Conservation (phyloP, 352 stramenopile species). For the Ophiocytium majus region DNA sequence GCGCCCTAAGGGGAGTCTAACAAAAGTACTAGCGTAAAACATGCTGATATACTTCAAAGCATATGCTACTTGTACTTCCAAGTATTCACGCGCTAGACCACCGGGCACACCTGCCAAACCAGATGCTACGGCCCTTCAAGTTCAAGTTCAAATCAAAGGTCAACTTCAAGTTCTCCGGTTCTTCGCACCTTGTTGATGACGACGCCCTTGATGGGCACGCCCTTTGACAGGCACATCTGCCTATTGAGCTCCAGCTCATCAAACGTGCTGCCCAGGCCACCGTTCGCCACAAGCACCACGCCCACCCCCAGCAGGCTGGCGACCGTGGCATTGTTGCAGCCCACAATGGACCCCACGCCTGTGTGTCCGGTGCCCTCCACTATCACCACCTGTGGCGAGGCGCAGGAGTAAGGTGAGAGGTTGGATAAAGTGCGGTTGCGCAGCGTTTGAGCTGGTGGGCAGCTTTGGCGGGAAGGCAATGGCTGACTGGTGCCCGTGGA, state of each 20-base stretch:
- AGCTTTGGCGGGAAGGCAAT: no score
- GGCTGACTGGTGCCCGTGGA: no score
- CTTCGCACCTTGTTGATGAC: constrained; percentile 85
- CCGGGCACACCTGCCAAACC: no score
- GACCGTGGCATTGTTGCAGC: constrained; percentile 82
- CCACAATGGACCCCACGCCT: constrained; percentile 81
- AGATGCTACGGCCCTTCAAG: no score
- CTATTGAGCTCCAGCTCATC: constrained; percentile 90
- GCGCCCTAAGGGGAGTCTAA: no score
- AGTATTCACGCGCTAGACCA: no score
- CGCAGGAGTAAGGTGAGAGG: no score
- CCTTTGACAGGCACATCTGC: constrained; percentile 82
- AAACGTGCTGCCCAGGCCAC: constrained; percentile 85
- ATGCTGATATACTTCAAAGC: no score
- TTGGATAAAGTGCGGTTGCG: no score
- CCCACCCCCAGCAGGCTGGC: constrained; percentile 65
- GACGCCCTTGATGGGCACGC: constrained; percentile 84
- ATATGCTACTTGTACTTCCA: no score
- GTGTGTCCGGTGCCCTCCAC: constrained; percentile 66
- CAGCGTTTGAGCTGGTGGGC: no score
- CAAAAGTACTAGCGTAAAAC: no score
- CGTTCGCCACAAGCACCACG: constrained; percentile 88
- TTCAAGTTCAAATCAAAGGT: constrained; percentile 5
- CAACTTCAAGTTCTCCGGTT: not conserved
- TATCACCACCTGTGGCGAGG: constrained; percentile 20